Base-by-base conservation (phyloP, 2,329 filamentous ascomycete genomes). In the Fusarium drepaniforme region DNA sequence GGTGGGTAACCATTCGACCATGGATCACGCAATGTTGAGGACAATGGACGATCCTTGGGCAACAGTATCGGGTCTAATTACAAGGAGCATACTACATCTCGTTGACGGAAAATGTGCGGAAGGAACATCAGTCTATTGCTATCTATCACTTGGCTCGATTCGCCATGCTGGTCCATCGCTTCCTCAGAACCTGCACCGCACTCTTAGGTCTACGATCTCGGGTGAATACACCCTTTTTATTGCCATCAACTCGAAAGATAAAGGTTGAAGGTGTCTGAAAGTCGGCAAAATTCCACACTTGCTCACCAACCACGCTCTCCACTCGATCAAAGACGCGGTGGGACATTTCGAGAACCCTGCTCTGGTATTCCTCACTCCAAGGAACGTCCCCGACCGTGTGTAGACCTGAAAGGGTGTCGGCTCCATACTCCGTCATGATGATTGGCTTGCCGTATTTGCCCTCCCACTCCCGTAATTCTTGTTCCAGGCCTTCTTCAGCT, bases 261-360 rank as follows among this genome's bases (percentile, higher is more conserved):
- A 69, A 70, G 2, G 9, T 68, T 5, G 63, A 68, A 1, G 66
- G 61, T 0, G 61, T 64, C 23, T 75, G 72, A 7, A 75, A 75
- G 59, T 75, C 73, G 6, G 73, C 73, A 42, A 75, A 75, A 18
- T 70, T 75, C 73, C 70, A 75, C 2, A 75, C 72, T 6, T 75
- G 70, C 44, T 75, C 73, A 23, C 72, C 67, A 1, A 71, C 67
- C 6, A 75, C 64, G n/a, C 70, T 60, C 9, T 75, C 65, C 4
- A 75, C 70, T 8, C 64, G 49, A 33, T 75, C 67, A 64, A 75
- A 75, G 1, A 75, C 73, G 3, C 60, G 64, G 28, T 75, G 70
- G 4, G 42, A 75, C 72, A 75, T 73, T 37, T 75, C 70, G 3
- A 75, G 15, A 3, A 75, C 21, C 4, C 51, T 30, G 18, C 40